Evolutionary conservation across 768 basidiomycete genomes (phyloP).

Genomic region (Auricularia heimuer): DNA sequence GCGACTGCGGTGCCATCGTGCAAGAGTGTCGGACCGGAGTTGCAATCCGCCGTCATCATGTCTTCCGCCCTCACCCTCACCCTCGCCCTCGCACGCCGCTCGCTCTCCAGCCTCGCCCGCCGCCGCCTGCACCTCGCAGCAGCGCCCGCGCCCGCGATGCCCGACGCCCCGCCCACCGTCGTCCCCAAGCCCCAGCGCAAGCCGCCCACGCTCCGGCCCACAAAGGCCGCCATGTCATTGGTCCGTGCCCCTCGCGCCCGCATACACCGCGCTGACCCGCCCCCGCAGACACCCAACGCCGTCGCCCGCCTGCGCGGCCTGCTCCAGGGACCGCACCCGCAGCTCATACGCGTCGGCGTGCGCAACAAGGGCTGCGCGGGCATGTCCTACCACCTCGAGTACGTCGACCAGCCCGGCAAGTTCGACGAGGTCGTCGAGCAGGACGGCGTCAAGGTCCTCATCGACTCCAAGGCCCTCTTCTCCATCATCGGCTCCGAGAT

Average conservation of each 20-base stretch:
- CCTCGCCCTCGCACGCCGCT: slow-evolving; percentile 26
- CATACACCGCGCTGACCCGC: slow-evolving; percentile 4
- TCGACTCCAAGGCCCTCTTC: slow-evolving; percentile 94
- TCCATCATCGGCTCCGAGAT: slow-evolving; percentile 98
- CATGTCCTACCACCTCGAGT: slow-evolving; percentile 83
- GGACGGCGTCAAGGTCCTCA: slow-evolving; percentile 86
- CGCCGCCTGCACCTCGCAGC: neutral
- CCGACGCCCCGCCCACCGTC: slow-evolving; percentile 44
- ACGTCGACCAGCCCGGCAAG: slow-evolving; percentile 78
- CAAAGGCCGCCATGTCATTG: slow-evolving; percentile 69
- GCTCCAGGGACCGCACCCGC: slow-evolving; percentile 73
- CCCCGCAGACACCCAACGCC: slow-evolving; percentile 64
- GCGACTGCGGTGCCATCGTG: slow-evolving; percentile 65
- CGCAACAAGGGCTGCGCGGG: slow-evolving; percentile 97
- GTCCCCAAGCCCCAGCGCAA: slow-evolving; percentile 51
- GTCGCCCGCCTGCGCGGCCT: slow-evolving; percentile 64
- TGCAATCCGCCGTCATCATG: neutral
- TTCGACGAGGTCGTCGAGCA: slow-evolving; percentile 97
- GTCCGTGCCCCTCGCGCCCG: slow-evolving; percentile 31
- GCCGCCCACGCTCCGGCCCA: slow-evolving; percentile 54
- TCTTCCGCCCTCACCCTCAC: neutral
- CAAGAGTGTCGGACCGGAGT: neutral
- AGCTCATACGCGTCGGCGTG: slow-evolving; percentile 89
- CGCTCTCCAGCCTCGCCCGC: neutral
- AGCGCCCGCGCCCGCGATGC: slow-evolving; percentile 10